Evolutionary conservation across 176 grass and related monocot genomes (phyloP), one percentile per base, ranked within the genome.

Genomic region (Cenchrus fungigraminus): DNA sequence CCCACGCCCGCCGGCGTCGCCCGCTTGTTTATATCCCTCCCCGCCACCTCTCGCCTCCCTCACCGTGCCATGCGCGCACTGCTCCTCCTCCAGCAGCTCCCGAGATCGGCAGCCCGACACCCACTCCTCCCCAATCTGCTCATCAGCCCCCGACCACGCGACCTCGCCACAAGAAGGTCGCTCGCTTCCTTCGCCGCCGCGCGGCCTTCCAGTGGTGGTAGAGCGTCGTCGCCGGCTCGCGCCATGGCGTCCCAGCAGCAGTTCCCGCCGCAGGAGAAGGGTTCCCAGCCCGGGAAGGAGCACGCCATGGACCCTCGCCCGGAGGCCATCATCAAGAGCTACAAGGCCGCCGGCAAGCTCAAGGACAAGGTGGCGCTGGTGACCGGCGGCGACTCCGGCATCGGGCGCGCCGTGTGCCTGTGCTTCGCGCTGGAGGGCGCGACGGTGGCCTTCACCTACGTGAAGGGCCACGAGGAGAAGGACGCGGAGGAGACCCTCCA

Each of bases 361-460:
- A 86, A 92, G 87, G 92, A 83, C 19, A 98, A 91, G 87, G 91
- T 95, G 85, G 92, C 89, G 17, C 66, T 98, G 16, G 92, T 98
- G 31, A 95, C 92, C 4, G 92, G 95, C 20, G 95, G 95, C 51
- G 95, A 98, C 87, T 98, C 95, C 1, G 92, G 95, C 70, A 95
- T 98, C 79, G 95, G 95, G 2, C 87, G 92, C 6, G 92, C 95
- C 0, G 92, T 98, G 52, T 98, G 95, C 89, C 76, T 90, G 2
- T 93, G 85, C 67, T 95, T 98, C 79, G 91, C 87, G 10, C 73
- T 76, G 54, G 95, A 98, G 75, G 95, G 93, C 65, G 91, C 95
- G 0, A 92, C 89, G 45, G 95, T 98, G 54, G 93, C 89, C 1
- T 95, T 98, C 87, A 98, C 95, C 0, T 98, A 76, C 73, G 60